Conservation (phyloP, 345 rosid genomes). For the Boechera retrofracta region DNA sequence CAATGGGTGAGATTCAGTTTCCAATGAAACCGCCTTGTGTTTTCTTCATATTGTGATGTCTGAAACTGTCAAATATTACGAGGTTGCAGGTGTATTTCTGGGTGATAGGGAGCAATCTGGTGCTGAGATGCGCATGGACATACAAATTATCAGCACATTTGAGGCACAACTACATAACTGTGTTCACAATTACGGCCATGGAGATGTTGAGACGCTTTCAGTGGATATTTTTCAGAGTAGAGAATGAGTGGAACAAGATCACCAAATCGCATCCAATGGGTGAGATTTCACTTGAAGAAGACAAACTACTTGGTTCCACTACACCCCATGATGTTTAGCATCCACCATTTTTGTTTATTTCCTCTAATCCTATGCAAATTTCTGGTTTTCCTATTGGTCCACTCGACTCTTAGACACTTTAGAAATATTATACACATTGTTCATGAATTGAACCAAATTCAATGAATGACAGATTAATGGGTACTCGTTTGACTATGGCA, state of each 20-base stretch:
- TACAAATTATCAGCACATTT: conserved; percentile 96
- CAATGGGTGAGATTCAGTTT: conserved; percentile 70
- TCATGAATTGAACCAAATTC: conserved; percentile 8
- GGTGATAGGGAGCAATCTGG: conserved; percentile 92
- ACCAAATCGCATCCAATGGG: conserved; percentile 66
- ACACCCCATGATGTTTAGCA: conserved; percentile 66
- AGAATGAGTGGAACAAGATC: conserved; percentile 94
- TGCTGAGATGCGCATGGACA: conserved; percentile 93
- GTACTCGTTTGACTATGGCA: neutral
- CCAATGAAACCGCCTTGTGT: neutral
- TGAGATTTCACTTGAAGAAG: conserved; percentile 72
- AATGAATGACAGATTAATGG: too few species aligned
- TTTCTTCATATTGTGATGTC: neutral
- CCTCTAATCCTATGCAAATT: conserved; percentile 24
- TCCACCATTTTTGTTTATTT: conserved; percentile 11
- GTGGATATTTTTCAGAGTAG: conserved; percentile 96
- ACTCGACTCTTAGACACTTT: conserved; percentile 7
- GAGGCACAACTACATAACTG: conserved; percentile 84
- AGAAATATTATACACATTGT: conserved; percentile 24
- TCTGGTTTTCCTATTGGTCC: conserved; percentile 1
- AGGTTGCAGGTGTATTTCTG: conserved; percentile 76
- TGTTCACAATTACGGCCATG: conserved; percentile 65
- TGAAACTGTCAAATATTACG: conserved; percentile 1
- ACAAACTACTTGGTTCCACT: conserved; percentile 64
- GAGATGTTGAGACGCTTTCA: conserved; percentile 91